Evolutionary conservation across 331 rosid genomes (phyloP), one percentile per base, ranked within the genome.

Genomic region (Phaseolus coccineus): DNA sequence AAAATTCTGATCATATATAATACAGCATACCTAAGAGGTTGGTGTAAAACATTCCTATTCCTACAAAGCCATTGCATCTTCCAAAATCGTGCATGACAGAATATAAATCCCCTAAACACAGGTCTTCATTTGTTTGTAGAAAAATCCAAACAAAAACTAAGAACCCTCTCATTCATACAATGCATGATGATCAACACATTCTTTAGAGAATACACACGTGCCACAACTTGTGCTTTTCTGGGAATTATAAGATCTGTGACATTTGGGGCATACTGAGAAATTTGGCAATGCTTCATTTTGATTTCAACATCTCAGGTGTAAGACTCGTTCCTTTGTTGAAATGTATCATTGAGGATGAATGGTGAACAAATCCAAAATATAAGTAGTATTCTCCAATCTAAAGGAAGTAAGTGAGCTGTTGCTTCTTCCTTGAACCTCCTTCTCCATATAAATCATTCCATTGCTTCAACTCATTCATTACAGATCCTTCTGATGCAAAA

Each of bases 361-460:
- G 81, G 65, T 19, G 58, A 19, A 74, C 73, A 73, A 80, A 75
- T 83, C 48, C 77, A 84, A 66, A 67, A 27, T 57, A 77, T 30
- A 46, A 64, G 67, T 11, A 56, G 16, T 59, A 44, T 47, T 57
- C 19, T 66, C 55, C 81, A 69, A 13, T 77, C 79, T 91, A 93
- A 48, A 96, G 90, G 89, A 96, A 96, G 80, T 96, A 96, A 19
- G 99, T 88, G 40, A 93, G 93, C 53, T 96, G 99, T 68, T 96
- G 88, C 86, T 89, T 93, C 94, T 96, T 96, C 84, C 99, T 91
- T 75, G 97, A 89, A 81, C 99, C 98, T 4, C 99, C 98, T 81
- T 93, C 99, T 30, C 98, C 99, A 40, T 91, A 93, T 69, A 89
- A 80, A 0, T 96, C 97, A 31, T 96, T 96, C 99, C 99, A 93